These are phyloP conservation scores for Tolypocladium pustulatum DNA, from an alignment of 2,329 filamentous ascomycete genomes.

Conservation along the genomic window DNA sequence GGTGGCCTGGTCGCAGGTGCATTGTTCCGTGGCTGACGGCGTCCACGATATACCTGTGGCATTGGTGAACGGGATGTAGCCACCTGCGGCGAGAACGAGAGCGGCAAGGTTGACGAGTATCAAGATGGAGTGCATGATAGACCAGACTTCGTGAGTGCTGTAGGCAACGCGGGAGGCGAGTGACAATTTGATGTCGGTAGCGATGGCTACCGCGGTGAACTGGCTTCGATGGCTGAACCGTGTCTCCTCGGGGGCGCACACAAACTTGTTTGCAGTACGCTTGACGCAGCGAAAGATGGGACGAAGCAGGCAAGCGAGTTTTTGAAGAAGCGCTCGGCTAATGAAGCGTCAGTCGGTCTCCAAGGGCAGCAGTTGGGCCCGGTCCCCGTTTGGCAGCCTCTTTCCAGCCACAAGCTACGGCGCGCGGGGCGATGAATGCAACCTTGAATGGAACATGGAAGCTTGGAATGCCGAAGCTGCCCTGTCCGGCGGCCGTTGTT, in stretches of 20 bases:
- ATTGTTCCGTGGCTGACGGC: conserved; percentile 10
- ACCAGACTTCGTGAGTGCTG: not conserved
- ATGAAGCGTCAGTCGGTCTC: not conserved
- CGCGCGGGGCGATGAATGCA: not conserved
- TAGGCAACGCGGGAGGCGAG: not conserved
- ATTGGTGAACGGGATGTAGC: conserved; percentile 5
- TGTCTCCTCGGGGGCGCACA: no score
- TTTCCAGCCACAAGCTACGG: not conserved
- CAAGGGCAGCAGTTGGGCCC: not conserved
- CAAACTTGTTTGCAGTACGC: no score
- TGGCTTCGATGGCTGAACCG: not conserved
- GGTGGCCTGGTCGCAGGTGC: conserved; percentile 15
- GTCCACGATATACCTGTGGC: conserved; percentile 13
- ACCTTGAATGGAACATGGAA: no score
- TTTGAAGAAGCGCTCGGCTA: not conserved
- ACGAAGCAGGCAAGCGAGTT: not conserved
- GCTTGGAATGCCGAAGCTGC: not conserved
- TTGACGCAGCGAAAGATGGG: not conserved
- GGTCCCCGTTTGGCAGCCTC: not conserved
- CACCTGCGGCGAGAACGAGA: not conserved
- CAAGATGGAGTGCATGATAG: not conserved
- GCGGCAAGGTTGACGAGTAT: not conserved
- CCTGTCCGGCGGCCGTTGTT: not conserved
- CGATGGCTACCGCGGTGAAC: not conserved
- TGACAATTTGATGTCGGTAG: not conserved